Evolutionary conservation across 352 stramenopile species (phyloP), one percentile per base, ranked within the genome.

Genomic region (Phytophthora podocarpi): DNA sequence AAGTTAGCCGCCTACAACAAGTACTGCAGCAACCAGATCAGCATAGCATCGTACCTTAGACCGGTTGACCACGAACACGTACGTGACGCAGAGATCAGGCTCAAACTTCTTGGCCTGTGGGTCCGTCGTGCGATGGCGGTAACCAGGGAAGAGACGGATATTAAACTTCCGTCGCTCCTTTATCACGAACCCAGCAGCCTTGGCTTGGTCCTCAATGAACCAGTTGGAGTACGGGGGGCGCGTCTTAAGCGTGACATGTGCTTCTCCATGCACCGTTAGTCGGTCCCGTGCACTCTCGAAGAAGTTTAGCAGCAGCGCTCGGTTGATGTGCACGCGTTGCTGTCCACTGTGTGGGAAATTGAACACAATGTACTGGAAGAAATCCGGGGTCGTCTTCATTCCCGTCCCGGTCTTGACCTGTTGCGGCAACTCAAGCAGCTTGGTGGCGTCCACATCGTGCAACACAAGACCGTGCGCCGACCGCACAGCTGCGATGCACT

Each of bases 261-360:
- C 83, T 66, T 94, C 85, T 37, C 87, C 89, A 10, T 74, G 43
- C 7, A 67, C 58, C 20, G 65, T 65, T 5, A 97, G 76, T 39
- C 86, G 80, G 30, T 62, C 24, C 7, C 85, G 78, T 7, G 85
- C 89, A 58, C 83, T 95, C 57, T 87, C 82, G 32, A 97, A 97
- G 50, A 97, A 97, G 50, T 95, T 76, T 10, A 78, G 57, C 16
- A 97, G 60, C 59, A 97, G 40, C 15, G 73, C 81, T 46, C 89
- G 77, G 39, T 97, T 97, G 36, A 95, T 78, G 56, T 97, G 89
- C 43, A 97, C 89, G 40, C 89, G 85, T 46, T 97, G 87, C 65
- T 94, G 71, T 12, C 89, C 89, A 20, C 77, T 96, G 65, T 97
- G 89, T 7, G 89, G 89, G 60, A 97, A 97, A 64, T 96, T 96